A percentile compares a stretch with the other conserved stretches of the same genome.
phyloP scores from a whole-genome alignment of 2,329 filamentous ascomycete genomes.

The Cladosporium velox region DNA sequence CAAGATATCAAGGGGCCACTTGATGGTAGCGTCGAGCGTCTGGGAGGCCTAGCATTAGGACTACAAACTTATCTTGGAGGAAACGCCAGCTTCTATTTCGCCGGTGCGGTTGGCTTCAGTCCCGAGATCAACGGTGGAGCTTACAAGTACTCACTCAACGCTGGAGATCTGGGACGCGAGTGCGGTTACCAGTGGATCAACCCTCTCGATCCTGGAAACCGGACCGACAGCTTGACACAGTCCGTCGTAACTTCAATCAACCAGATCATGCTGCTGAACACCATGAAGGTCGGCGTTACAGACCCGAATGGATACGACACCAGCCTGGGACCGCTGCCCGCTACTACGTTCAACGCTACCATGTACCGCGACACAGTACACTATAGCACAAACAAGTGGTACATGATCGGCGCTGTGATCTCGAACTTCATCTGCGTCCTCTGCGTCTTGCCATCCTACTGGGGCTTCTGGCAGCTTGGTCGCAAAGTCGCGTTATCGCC shows the following conservation, averaged over 20 bases:
- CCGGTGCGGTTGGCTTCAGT: constrained; percentile 15
- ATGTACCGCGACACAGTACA: constrained; percentile 27
- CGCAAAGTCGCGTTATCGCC: constrained; percentile 40
- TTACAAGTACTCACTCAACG: constrained; percentile 24
- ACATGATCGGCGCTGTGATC: constrained; percentile 36
- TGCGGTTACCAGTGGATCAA: constrained; percentile 24
- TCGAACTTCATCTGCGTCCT: constrained; percentile 37
- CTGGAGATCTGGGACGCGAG: too few relatives aligned
- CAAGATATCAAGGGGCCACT: constrained; percentile 22
- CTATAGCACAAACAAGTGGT: constrained; percentile 33
- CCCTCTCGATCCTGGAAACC: constrained; percentile 20
- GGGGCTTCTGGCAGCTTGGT: constrained; percentile 41
- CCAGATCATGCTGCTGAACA: constrained; percentile 26
- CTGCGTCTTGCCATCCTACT: constrained; percentile 39
- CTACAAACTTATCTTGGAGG: constrained; percentile 24
- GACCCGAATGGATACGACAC: not conserved
- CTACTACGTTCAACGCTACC: constrained; percentile 14
- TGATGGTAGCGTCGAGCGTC: constrained; percentile 21
- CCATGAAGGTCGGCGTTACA: too few relatives aligned
- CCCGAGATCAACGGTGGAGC: constrained; percentile 23
- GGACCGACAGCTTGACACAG: constrained; percentile 7
- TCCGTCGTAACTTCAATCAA: constrained; percentile 27
- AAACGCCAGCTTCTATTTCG: constrained; percentile 22
- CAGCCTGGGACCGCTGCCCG: not conserved
- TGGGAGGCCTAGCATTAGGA: constrained; percentile 24